These are phyloP conservation scores for Poa pratensis DNA, from an alignment of 176 grass and related monocot genomes.

Conservation along the genomic window DNA sequence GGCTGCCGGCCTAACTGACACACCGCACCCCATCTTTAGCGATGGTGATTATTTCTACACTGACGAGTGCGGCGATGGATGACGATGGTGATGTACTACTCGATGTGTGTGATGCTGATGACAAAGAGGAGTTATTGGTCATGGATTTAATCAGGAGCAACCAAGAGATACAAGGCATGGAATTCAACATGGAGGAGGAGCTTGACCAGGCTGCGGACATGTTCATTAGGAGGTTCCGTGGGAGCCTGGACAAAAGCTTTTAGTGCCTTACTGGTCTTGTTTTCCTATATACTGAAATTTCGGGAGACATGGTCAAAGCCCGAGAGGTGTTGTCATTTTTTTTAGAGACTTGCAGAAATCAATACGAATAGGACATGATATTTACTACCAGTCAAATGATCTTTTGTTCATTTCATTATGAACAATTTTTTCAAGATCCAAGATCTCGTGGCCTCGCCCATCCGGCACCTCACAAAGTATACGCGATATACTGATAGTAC, in stretches of 20 bases:
- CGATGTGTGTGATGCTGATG: neutral
- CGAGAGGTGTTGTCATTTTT: neutral
- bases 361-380: too few relatives aligned
- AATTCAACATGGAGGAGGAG: constrained; percentile 47
- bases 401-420: too few relatives aligned
- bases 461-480: too few relatives aligned
- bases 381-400: too few relatives aligned
- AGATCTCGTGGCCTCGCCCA: neutral
- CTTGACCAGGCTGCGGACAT: constrained; percentile 78
- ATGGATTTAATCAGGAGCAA: too few relatives aligned
- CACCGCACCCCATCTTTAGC: neutral
- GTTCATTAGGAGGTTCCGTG: constrained; percentile 76
- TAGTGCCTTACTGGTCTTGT: neutral
- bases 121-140: constrained; percentile 7
- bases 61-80: neutral
- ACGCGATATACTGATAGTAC: too few relatives aligned
- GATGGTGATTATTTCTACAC: neutral
- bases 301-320: too few relatives aligned
- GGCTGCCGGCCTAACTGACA: neutral
- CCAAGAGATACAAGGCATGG: too few relatives aligned
- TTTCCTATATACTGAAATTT: neutral
- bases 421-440: too few relatives aligned
- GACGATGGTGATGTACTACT: neutral
- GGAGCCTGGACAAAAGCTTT: neutral
- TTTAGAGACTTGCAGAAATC: too few relatives aligned